Evolutionary conservation across 2,329 filamentous ascomycete species (phyloP), one percentile per base, ranked within the genome.

Genomic region (Epichloe sp.): DNA sequence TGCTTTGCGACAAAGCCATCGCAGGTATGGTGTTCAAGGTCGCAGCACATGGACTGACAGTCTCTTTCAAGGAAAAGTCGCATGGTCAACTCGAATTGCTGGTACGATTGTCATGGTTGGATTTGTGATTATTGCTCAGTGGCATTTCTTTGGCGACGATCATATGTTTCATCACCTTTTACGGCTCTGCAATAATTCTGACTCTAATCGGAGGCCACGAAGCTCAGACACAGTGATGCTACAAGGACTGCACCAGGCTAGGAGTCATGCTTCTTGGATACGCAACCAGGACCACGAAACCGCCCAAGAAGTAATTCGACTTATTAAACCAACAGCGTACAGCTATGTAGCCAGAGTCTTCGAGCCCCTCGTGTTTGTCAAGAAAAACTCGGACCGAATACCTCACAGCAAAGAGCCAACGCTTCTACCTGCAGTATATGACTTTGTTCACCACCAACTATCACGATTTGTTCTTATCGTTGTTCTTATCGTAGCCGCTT

Each of bases 201-300:
- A 55, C 5, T 38, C 49, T 7, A 38, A 50, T 7, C 56, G 57
- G 10, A 43, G 19, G 51, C 65, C 21, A 65, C 64, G 48, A 62
- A 65, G 35, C 35, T 70, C 60, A 11, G 62, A 61, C 42, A 55
- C 58, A 4, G 64, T 76, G 2, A 62, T 76, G 3, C 71, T 80
- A 2, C 72, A 81, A 11, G 75, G 78, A 21, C 77, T 89, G 54
- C 83, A 90, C 59, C 85, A 88, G 61, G 85, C 84, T 2, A 75
- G 86, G 54, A 86, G 82, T n/a, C 86, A 84, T 1, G 80, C 77
- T 4, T 84, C 86, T 15, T 91, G 86, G 86, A 71, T 90, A 47
- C 77, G 78, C 26, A 73, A 88, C 51, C 86, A 90, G 63, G 86
- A 90, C 58, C 85, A 88, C 58, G 83, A 87, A 60, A 88, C 85